Conservation (phyloP, 208 protist genomes). For the Acanthamoeba divionensis region DNA sequence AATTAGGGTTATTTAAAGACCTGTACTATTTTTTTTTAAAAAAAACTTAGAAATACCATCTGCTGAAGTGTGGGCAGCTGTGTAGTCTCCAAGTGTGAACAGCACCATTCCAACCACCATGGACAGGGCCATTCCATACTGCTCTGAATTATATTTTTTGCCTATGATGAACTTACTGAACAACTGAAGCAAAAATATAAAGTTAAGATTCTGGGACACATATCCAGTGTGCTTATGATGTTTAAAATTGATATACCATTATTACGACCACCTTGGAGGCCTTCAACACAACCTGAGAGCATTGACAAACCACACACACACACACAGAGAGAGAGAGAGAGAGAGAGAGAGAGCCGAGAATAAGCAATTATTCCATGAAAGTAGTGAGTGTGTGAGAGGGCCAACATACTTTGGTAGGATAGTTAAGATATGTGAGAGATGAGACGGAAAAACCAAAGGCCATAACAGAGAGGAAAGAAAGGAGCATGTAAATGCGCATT, state of each 20-base stretch:
- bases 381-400: no score
- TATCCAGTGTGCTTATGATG: neutral
- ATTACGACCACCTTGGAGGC: neutral
- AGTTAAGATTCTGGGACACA: neutral
- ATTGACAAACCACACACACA: no score
- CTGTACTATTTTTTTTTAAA: neutral
- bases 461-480: slow-evolving; percentile 15
- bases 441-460: neutral
- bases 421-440: neutral
- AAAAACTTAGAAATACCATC: no score
- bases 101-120: neutral
- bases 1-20: no score
- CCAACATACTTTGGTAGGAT: slow-evolving; percentile 6
- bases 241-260: neutral
- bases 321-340: neutral
- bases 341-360: neutral
- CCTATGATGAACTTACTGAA: neutral
- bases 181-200: no score
- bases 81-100: neutral
- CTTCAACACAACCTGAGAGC: neutral
- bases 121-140: neutral
- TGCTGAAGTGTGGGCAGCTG: no score
- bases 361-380: neutral
- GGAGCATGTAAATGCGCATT: neutral
- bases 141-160: neutral